These are phyloP conservation scores for Mrakia blollopis DNA, from an alignment of 768 basidiomycete species.

Conservation along the genomic window DNA sequence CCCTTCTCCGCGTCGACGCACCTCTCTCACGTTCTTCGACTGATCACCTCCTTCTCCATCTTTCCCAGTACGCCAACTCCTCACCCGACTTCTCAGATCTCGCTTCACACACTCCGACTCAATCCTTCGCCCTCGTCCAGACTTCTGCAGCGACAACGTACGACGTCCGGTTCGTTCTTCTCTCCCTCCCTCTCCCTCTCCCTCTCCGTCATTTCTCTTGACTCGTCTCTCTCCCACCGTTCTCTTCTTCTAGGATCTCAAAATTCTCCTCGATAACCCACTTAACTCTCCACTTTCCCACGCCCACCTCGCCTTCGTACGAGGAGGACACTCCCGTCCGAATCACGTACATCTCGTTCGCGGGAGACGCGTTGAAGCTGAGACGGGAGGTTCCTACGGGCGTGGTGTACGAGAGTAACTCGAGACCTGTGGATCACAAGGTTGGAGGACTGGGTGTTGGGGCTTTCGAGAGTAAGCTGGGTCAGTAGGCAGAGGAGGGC, in stretches of 20 bases:
- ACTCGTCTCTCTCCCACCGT: background rate
- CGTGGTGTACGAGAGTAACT: conserved; percentile 22
- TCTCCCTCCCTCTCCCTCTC: background rate
- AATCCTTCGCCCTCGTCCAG: conserved; percentile 21
- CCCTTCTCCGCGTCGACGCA: background rate
- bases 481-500: background rate
- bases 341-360: conserved; percentile 16
- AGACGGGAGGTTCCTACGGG: conserved; percentile 24
- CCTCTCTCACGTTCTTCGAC: background rate
- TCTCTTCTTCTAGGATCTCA: conserved; percentile 3
- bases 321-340: conserved; percentile 22
- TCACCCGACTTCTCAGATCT: conserved; percentile 31
- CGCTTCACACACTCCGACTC: conserved; percentile 10
- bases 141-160: conserved; percentile 14
- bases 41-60: background rate
- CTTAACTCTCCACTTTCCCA: conserved; percentile 28
- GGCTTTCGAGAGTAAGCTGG: background rate
- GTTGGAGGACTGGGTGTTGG: conserved; percentile 1
- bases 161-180: conserved; percentile 17
- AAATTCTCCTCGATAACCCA: conserved; percentile 32
- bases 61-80: conserved; percentile 30
- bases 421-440: conserved; percentile 16
- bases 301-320: conserved; percentile 4
- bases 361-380: conserved; percentile 24
- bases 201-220: background rate